phyloP scores from a whole-genome alignment of 108 stramenopile genomes.

The Stephanodiscus minutulus region DNA sequence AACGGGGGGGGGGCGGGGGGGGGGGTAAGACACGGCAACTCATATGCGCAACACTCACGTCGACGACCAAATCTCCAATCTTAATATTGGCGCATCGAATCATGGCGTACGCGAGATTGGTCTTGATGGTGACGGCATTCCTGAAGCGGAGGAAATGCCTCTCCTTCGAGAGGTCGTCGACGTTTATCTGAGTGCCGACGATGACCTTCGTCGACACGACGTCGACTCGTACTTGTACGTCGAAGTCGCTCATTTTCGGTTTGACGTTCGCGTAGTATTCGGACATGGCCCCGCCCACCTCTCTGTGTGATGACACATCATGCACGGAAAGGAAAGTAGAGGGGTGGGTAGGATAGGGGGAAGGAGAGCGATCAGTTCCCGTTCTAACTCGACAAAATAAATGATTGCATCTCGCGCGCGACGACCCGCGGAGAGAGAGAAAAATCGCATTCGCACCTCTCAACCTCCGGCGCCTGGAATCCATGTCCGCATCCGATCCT shows the following conservation, averaged over 20 bases:
- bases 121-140: conserved; percentile 75
- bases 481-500: conserved; percentile 66
- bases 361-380: no score
- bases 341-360: no score
- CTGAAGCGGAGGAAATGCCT: conserved; percentile 67
- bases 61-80: conserved; percentile 50
- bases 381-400: background rate
- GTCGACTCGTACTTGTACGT: conserved; percentile 62
- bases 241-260: conserved; percentile 72
- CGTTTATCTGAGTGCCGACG: conserved; percentile 68
- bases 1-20: no score
- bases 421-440: no score
- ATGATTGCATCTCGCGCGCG: background rate
- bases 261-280: conserved; percentile 50
- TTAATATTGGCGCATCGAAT: conserved; percentile 58
- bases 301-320: no score
- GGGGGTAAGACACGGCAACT: background rate
- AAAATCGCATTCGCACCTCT: conserved; percentile 34
- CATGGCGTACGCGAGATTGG: conserved; percentile 73
- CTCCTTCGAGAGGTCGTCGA: conserved; percentile 62
- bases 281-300: conserved; percentile 70
- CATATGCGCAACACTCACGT: conserved; percentile 18
- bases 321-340: no score
- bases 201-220: conserved; percentile 56
- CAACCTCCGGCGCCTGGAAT: conserved; percentile 60